Evolutionary conservation across 306 rosid genomes (phyloP).

Genomic region (Lupinus albus): DNA sequence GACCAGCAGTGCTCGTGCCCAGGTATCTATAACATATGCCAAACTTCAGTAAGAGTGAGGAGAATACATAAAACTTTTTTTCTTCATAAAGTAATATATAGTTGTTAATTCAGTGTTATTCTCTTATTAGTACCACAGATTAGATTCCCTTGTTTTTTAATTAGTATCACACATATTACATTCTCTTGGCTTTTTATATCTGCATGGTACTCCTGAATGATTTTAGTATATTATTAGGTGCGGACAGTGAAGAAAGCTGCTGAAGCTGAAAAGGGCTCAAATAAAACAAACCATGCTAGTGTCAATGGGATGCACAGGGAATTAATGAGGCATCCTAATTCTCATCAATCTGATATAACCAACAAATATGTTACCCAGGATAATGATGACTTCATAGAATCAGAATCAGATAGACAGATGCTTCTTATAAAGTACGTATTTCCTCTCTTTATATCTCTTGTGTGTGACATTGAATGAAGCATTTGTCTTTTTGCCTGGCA

Average conservation of each 20-base stretch:
- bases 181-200: background rate
- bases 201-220: slow-evolving; percentile 34
- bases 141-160: slow-evolving; percentile 14
- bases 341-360: slow-evolving; percentile 58
- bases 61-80: background rate
- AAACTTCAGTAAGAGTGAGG: slow-evolving; percentile 23
- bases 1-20: slow-evolving; percentile 83
- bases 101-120: slow-evolving; percentile 7
- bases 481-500: slow-evolving; percentile 23
- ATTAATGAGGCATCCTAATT: slow-evolving; percentile 82
- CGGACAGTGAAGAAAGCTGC: slow-evolving; percentile 64
- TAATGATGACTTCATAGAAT: slow-evolving; percentile 77
- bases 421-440: slow-evolving; percentile 81
- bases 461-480: slow-evolving; percentile 23
- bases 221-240: slow-evolving; percentile 56
- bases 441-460: slow-evolving; percentile 15
- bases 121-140: background rate
- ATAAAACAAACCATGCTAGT: slow-evolving; percentile 46
- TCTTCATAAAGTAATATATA: slow-evolving; percentile 14
- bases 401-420: slow-evolving; percentile 91
- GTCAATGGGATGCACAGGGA: slow-evolving; percentile 73
- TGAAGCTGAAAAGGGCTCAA: slow-evolving; percentile 61
- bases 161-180: too few species aligned
- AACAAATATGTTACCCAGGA: slow-evolving; percentile 57
- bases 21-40: slow-evolving; percentile 58